Conservation (phyloP, 129 eudicot genomes). For the Silybum marianum region DNA sequence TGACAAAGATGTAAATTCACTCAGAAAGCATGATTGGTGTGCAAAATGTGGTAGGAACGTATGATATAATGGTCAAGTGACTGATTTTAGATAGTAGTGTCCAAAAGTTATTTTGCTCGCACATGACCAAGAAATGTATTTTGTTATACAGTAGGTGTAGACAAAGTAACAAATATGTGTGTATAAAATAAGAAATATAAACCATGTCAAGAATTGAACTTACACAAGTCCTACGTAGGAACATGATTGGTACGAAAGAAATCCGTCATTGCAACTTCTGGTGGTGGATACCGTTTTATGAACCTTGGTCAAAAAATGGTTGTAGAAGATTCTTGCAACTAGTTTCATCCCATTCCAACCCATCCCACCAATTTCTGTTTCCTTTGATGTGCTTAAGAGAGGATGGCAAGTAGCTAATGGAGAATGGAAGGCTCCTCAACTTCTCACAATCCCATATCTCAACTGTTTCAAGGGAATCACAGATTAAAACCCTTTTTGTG, state of each 20-base stretch:
- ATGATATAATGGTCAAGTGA: no score
- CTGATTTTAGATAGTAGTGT: background rate
- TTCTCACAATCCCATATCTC: conserved; percentile 45
- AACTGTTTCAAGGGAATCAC: conserved; percentile 32
- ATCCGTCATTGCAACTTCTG: background rate
- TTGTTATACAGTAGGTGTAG: background rate
- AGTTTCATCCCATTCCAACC: conserved; percentile 34
- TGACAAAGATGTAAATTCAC: background rate
- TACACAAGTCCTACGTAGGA: background rate
- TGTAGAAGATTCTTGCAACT: conserved; percentile 21
- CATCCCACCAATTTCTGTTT: conserved; percentile 43
- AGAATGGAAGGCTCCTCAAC: conserved; percentile 38
- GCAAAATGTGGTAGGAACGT: background rate
- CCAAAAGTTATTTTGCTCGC: background rate
- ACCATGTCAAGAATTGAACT: background rate
- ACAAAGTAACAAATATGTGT: background rate
- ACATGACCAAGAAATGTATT: background rate
- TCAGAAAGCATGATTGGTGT: background rate
- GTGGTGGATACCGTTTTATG: conserved; percentile 4
- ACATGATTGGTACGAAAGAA: background rate
- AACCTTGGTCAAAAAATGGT: conserved; percentile 27
- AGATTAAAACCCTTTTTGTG: conserved; percentile 26
- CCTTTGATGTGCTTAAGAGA: conserved; percentile 34
- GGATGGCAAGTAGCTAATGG: conserved; percentile 37
- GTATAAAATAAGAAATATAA: background rate